Base-by-base conservation (phyloP, 2,329 filamentous ascomycete species). In the Gaeumannomyces tritici region DNA sequence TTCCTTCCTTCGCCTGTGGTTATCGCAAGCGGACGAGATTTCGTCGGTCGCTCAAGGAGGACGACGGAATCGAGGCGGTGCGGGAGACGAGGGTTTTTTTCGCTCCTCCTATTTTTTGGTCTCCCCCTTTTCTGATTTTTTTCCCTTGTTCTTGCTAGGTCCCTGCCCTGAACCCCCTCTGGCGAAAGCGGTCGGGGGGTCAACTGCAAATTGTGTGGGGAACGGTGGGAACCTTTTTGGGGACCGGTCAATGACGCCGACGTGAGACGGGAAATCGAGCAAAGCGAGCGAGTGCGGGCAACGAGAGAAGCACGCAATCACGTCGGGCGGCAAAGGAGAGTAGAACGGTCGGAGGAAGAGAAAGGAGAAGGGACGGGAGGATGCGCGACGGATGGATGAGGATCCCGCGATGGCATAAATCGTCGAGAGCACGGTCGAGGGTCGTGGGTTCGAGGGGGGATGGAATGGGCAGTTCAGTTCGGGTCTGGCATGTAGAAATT, bases 201-300 rank as follows among this genome's bases (percentile, higher is more conserved):
- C 57, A 31, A 59, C 57, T 35, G 57, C 57, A 59, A 59, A 59
- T 35, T 59, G 31, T 59, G 57, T 59, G 57, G 57, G 57, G 57
- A 59, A 59, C 57, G 35, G 57, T 31, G 31, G 57, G 57, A 59
- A 59, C 31, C 57, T 24, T 31, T 31, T 31, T 59, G n/a, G 26
- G 56, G 57, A 35, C 57, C 26, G 31, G 21, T 24, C 31, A 24
- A 35, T 59, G 31, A 35, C 31, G 57, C 35, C 57, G 57, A 59
- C 31, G 31, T 18, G 57, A 59, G 35, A 26, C 31, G 26, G 57
- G 31, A 35, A 31, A 59, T 18, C 31, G 57, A 59, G 57, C 57
- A 35, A 59, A n/a, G n/a, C 29, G 29, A 35, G 57, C 11, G 26
- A 59, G 31, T 13, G 31, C 5, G 56, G 24, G 28, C n/a, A 59